Base-by-base conservation (phyloP, 176 grass and related monocot species). In the Chloris gayana region DNA sequence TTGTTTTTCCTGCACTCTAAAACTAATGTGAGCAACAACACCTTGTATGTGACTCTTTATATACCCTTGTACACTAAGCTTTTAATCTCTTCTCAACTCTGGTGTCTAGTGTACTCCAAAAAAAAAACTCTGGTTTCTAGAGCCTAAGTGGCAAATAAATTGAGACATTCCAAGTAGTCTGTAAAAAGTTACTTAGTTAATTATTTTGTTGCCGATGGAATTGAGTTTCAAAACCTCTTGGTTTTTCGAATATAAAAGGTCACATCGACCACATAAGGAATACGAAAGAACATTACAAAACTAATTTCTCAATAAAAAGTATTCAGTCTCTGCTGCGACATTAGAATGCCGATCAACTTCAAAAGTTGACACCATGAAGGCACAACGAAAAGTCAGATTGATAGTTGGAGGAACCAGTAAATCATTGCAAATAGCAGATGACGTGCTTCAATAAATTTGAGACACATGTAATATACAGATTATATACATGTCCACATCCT, bases 381-480 rank as follows among this genome's bases (percentile, higher is more conserved):
- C 24, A 61, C 11, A 4, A 1, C 14, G 58, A 61, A 61, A 29
- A 21, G 2, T 4, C 3, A 5, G 26, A 61, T 61, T 8, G 62
- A 6, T 6, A 64, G 14, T 5, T 5, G 0, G 4, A 31, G 27
- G 29, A 32, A 63, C 14, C 60, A 32, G 24, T 15, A 6, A 50
- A 21, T 50, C 37, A 39, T 29, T 12, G 69, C 21, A 58, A 69
- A 46, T 31, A 24, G 39, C 53, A 41, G 24, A 57, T n/a, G 6
- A 19, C 37, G 42, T 51, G 71, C 50, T 75, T 50, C n/a, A 59
- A 75, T 53, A 34, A 80, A 71, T 30, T 60, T 80, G 41, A 59
- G 15, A 83, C n/a, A n/a, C n/a, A n/a, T n/a, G n/a, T n/a, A n/a
- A 73, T 67, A 73, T 29, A 78, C 74, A 87, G n/a, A 61, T 51